Evolutionary conservation across 768 basidiomycete species (phyloP).

Genomic region (Coprinellus micaceus): DNA sequence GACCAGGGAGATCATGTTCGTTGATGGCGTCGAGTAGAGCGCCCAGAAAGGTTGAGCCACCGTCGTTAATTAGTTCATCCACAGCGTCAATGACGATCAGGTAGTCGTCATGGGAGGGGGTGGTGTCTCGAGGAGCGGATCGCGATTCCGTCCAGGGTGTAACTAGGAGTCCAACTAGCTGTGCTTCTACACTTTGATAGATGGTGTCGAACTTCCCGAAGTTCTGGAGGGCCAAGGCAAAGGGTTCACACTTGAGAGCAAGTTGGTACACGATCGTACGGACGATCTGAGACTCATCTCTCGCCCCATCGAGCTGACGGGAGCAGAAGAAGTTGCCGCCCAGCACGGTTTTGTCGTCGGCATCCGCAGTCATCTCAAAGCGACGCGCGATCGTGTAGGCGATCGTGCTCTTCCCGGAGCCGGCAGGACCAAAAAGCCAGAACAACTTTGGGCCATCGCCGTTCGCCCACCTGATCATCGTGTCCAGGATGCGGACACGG

Average conservation of each 20-base stretch:
- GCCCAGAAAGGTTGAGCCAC: background rate
- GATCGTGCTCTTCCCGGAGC: conserved; percentile 9
- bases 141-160: background rate
- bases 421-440: conserved; percentile 19
- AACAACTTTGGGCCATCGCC: conserved; percentile 15
- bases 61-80: background rate
- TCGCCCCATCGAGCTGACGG: background rate
- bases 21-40: conserved; percentile 1
- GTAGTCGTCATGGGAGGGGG: background rate
- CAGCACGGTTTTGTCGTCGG: background rate
- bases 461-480: conserved; percentile 21
- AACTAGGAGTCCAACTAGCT: conserved; percentile 1
- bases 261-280: conserved; percentile 6
- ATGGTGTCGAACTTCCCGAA: background rate
- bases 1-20: conserved; percentile 4
- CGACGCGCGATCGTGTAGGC: background rate
- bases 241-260: background rate
- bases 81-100: conserved; percentile 2
- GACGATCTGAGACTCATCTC: background rate
- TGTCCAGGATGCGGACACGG: conserved; percentile 19
- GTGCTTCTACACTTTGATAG: background rate
- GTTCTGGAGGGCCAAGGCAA: background rate
- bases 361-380: background rate
- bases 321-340: conserved; percentile 10
- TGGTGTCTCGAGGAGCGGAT: background rate